phyloP scores from a whole-genome alignment of 192 early-diverging fungal species.

The Umbelopsis sp. region DNA sequence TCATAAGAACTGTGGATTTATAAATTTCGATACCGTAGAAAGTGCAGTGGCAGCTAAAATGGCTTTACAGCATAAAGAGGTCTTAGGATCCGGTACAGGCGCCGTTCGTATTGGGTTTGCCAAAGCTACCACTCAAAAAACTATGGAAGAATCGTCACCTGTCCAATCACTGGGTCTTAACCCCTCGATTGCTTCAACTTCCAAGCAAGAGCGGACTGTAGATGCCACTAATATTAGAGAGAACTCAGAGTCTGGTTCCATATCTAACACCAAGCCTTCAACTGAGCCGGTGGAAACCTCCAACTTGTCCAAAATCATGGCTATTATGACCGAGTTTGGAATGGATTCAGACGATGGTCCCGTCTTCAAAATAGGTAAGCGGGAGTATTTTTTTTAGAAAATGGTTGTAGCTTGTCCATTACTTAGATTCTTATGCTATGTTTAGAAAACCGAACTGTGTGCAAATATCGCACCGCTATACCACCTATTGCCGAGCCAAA shows the following conservation, averaged over 20 bases:
- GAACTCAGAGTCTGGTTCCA: background rate
- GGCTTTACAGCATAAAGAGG: slow-evolving; percentile 84
- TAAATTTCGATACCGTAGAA: slow-evolving; percentile 89
- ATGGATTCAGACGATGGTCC: slow-evolving; percentile 14
- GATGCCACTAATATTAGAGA: slow-evolving; percentile 10
- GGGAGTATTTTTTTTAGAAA: too few relatives aligned
- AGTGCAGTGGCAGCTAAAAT: slow-evolving; percentile 88
- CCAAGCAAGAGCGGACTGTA: slow-evolving; percentile 6
- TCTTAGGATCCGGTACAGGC: slow-evolving; percentile 64
- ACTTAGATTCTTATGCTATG: too few relatives aligned
- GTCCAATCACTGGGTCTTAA: slow-evolving; percentile 26
- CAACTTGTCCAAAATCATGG: slow-evolving; percentile 5
- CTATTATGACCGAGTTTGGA: slow-evolving; percentile 20
- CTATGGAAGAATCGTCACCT: slow-evolving; percentile 26
- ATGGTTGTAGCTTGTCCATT: too few relatives aligned
- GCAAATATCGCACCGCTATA: slow-evolving; percentile 53
- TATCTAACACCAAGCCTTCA: background rate
- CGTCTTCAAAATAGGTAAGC: slow-evolving; percentile 5
- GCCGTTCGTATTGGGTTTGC: slow-evolving; percentile 90
- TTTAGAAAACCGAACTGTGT: slow-evolving; percentile 34
- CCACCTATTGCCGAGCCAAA: slow-evolving; percentile 24
- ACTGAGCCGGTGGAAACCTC: background rate
- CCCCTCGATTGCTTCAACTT: background rate
- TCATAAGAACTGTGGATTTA: slow-evolving; percentile 96
- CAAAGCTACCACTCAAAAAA: slow-evolving; percentile 78